Percentiles rank a stretch among this genome's conserved stretches.
These are phyloP conservation scores for Coemansia furcata DNA, from an alignment of 192 early-diverging fungal genomes.

Conservation along the genomic window DNA sequence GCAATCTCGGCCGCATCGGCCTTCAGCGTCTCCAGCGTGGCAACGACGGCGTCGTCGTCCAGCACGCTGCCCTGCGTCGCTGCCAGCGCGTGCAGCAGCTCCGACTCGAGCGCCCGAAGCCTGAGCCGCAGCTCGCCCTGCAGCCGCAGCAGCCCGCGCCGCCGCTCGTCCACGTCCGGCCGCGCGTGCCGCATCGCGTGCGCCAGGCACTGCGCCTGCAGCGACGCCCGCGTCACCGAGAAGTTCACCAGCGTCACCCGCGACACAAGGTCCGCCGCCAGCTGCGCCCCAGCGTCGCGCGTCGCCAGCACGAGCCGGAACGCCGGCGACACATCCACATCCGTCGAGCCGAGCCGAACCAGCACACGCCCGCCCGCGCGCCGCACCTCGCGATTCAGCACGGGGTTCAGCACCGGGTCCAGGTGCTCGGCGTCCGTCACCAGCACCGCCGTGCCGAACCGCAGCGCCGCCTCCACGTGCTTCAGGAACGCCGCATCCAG, in stretches of 20 bases:
- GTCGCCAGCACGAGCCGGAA: constrained; percentile 95
- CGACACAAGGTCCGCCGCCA: constrained; percentile 95
- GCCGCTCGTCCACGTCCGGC: constrained; percentile 91
- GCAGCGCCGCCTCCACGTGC: constrained; percentile 93
- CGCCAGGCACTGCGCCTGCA: constrained; percentile 97
- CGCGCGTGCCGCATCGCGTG: constrained; percentile 93
- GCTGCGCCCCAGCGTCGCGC: constrained; percentile 87
- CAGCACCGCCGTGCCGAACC: constrained; percentile 97
- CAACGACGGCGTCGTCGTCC: constrained; percentile 94
- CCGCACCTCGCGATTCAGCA: constrained; percentile 95
- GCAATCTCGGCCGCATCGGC: constrained; percentile 93
- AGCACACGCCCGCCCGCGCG: constrained; percentile 95
- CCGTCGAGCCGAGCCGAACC: constrained; percentile 92
- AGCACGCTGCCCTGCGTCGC: constrained; percentile 95
- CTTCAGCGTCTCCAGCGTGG: constrained; percentile 93
- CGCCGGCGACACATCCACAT: constrained; percentile 98
- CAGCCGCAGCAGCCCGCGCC: constrained; percentile 88
- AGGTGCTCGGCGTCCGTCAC: constrained; percentile 97
- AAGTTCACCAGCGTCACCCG: constrained; percentile 99
- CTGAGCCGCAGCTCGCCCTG: constrained; percentile 97
- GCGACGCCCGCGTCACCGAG: constrained; percentile 90
- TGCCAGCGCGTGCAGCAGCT: constrained; percentile 89
- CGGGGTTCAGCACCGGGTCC: constrained; percentile 96
- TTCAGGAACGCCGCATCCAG: constrained; percentile 96
- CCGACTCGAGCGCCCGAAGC: constrained; percentile 90